Conservation (phyloP, 257 asterid species). For the Plectranthus barbatus region DNA sequence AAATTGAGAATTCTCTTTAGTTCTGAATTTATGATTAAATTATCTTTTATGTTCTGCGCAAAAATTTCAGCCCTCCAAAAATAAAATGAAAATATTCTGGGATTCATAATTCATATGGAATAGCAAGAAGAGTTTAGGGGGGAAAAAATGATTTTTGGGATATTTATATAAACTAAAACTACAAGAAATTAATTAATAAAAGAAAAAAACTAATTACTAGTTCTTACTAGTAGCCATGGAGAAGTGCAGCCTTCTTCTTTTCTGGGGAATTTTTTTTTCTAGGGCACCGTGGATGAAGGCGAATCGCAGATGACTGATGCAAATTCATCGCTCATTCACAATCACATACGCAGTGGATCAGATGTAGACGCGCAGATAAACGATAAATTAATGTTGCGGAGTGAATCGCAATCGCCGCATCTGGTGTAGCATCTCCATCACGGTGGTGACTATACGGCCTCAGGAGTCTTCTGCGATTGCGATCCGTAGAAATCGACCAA, state of each 20-base stretch:
- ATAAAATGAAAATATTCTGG: too few relatives aligned
- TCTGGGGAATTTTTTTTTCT: not conserved
- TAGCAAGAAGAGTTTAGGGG: too few relatives aligned
- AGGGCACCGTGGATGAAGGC: not conserved
- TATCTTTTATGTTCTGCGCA: too few relatives aligned
- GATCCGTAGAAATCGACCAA: constrained; percentile 54
- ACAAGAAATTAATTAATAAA: too few relatives aligned
- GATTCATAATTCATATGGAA: too few relatives aligned
- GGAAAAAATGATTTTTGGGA: too few relatives aligned
- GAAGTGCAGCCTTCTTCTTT: constrained; percentile 6
- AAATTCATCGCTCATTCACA: not conserved
- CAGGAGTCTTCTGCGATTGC: constrained; percentile 25
- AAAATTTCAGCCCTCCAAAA: too few relatives aligned
- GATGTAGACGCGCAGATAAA: not conserved
- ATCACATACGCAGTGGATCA: not conserved
- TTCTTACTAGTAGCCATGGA: too few relatives aligned
- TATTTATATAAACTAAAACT: too few relatives aligned
- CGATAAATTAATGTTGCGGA: not conserved
- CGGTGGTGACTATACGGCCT: constrained; percentile 26
- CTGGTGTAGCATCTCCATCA: not conserved
- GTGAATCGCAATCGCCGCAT: not conserved
- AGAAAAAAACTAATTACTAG: too few relatives aligned
- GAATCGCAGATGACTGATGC: not conserved
- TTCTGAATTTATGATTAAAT: too few relatives aligned
- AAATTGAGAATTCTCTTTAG: too few relatives aligned